These are phyloP conservation scores for Chaetoceros tenuissimus DNA, from an alignment of 108 stramenopile genomes.

Conservation along the genomic window DNA sequence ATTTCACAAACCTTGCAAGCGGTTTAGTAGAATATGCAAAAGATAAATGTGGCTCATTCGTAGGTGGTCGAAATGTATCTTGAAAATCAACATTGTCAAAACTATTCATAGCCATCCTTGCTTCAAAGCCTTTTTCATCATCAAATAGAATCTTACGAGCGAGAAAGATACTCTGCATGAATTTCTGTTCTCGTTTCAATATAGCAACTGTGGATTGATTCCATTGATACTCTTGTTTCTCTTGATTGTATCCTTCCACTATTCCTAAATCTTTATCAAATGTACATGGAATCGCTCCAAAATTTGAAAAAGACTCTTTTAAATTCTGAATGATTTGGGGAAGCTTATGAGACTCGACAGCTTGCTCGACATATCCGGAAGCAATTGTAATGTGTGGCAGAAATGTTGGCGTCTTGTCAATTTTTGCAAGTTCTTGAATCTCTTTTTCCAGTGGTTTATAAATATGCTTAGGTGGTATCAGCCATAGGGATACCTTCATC, in stretches of 20 bases:
- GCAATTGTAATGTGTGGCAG: constrained; percentile 20
- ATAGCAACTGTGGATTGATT: constrained; percentile 20
- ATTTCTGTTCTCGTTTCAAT: constrained; percentile 1
- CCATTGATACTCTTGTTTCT: constrained; percentile 8
- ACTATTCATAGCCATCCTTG: too few relatives aligned
- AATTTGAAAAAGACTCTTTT: constrained; percentile 5
- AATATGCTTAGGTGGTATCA: constrained; percentile 11
- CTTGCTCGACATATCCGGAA: constrained; percentile 4
- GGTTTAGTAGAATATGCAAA: constrained; percentile 15
- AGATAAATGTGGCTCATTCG: constrained; percentile 21
- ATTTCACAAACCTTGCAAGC: constrained; percentile 7
- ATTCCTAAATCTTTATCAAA: neutral
- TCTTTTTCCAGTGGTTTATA: neutral
- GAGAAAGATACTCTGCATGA: constrained; percentile 4
- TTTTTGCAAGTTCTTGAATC: constrained; percentile 1
- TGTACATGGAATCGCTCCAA: constrained; percentile 10
- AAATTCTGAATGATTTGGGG: constrained; percentile 1
- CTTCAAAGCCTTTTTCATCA: too few relatives aligned
- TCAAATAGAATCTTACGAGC: neutral
- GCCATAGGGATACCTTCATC: constrained; percentile 22
- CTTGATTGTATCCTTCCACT: constrained; percentile 1
- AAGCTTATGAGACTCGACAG: neutral
- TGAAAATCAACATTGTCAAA: neutral
- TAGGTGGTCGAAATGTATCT: constrained; percentile 11
- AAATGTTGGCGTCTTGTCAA: constrained; percentile 11